These are phyloP conservation scores for Galerina marginata DNA, from an alignment of 768 basidiomycete species.

Conservation along the genomic window DNA sequence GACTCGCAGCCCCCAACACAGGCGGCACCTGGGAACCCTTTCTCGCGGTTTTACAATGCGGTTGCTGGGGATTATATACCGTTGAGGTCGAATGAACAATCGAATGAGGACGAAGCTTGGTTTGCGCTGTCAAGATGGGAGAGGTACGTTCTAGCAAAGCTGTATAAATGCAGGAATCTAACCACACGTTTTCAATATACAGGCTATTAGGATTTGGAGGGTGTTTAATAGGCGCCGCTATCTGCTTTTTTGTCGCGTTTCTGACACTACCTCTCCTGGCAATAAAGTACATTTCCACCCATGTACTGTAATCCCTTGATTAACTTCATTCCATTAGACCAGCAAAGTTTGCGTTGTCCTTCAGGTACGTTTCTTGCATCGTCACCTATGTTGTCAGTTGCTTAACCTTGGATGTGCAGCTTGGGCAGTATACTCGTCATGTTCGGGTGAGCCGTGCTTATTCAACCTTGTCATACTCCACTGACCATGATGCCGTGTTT, in stretches of 20 bases:
- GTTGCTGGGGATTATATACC: slow-evolving; percentile 91
- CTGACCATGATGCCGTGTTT: slow-evolving; percentile 1
- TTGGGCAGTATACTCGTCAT: slow-evolving; percentile 93
- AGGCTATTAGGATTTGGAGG: slow-evolving; percentile 91
- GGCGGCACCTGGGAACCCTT: slow-evolving; percentile 59
- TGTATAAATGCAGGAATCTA: not conserved
- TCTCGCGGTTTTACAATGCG: slow-evolving; percentile 86
- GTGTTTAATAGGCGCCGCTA: slow-evolving; percentile 87
- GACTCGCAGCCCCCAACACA: slow-evolving; percentile 61
- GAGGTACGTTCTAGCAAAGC: slow-evolving; percentile 50
- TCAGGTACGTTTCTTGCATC: slow-evolving; percentile 54
- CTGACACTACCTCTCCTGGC: slow-evolving; percentile 69
- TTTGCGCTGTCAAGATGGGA: slow-evolving; percentile 95
- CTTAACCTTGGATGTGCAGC: slow-evolving; percentile 41
- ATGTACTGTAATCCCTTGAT: not conserved
- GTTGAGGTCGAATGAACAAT: slow-evolving; percentile 76
- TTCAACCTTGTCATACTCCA: not conserved
- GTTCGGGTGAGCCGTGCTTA: slow-evolving; percentile 71
- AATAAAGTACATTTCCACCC: slow-evolving; percentile 37
- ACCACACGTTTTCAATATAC: slow-evolving; percentile 1
- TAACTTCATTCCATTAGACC: slow-evolving; percentile 57
- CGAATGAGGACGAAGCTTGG: slow-evolving; percentile 96
- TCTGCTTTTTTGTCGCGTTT: slow-evolving; percentile 94
- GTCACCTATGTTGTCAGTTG: not conserved
- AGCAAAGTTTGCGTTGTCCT: slow-evolving; percentile 89